Percentiles rank a stretch among this genome's conserved stretches.
Evolutionary conservation across 257 asterid species (phyloP).

Genomic region (Solanum chilense): DNA sequence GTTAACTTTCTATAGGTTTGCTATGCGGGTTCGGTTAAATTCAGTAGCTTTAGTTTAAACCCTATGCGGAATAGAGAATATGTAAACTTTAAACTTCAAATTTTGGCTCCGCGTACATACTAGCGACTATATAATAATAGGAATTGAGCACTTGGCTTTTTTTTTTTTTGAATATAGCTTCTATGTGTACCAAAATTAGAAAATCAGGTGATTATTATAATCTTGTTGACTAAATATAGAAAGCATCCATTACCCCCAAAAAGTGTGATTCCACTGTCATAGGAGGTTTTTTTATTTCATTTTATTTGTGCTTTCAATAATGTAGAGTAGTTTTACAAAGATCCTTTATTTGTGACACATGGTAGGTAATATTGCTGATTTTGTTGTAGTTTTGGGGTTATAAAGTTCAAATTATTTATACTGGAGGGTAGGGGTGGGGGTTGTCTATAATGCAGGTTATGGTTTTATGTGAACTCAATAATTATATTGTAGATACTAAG

Average conservation of each 20-base stretch:
- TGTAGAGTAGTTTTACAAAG: background rate
- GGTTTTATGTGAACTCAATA: background rate
- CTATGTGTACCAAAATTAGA: constrained; percentile 31
- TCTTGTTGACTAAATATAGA: constrained; percentile 33
- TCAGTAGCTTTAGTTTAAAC: background rate
- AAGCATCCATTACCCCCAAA: constrained; percentile 4
- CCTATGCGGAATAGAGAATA: rapidly evolving
- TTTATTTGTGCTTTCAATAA: background rate
- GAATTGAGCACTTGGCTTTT: constrained; percentile 11
- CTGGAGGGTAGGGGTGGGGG: background rate
- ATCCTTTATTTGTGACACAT: background rate
- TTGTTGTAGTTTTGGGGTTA: background rate
- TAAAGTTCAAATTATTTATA: background rate
- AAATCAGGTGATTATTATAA: constrained; percentile 19
- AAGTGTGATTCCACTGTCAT: background rate
- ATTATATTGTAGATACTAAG: background rate
- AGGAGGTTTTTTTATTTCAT: background rate
- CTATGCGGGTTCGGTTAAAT: background rate
- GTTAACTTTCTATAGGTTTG: background rate
- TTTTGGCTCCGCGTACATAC: background rate
- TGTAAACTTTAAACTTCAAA: background rate
- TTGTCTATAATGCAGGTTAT: background rate
- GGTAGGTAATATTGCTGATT: background rate
- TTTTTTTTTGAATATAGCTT: constrained; percentile 23
- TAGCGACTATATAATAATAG: background rate